Conservation (phyloP, 257 asterid species). For the Paraleonurus japonicus region DNA sequence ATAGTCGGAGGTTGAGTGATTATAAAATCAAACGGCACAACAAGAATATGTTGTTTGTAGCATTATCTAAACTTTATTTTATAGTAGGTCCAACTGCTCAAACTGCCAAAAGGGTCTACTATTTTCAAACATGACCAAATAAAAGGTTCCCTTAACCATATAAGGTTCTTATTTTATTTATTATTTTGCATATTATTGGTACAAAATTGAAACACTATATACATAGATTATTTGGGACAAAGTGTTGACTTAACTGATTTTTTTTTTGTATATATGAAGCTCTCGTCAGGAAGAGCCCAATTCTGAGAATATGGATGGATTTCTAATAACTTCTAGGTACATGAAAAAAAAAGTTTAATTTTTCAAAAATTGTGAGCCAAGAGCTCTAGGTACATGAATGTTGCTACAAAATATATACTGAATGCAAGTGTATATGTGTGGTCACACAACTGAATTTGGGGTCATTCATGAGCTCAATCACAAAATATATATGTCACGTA, state of each 20-base stretch:
- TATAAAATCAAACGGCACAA: background rate
- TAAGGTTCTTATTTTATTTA: background rate
- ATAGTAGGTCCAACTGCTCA: conserved; percentile 23
- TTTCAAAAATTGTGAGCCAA: background rate
- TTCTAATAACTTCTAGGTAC: background rate
- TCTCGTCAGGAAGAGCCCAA: conserved; percentile 1
- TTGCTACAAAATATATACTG: background rate
- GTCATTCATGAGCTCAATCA: conserved; percentile 20
- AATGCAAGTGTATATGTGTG: background rate
- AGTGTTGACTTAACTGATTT: conserved; percentile 10
- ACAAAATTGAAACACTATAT: background rate
- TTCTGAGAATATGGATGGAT: background rate
- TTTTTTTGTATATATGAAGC: background rate
- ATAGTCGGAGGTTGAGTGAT: background rate
- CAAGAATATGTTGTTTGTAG: background rate
- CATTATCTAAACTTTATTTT: conserved; percentile 12
- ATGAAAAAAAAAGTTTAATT: background rate
- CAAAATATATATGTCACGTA: background rate
- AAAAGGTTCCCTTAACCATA: background rate
- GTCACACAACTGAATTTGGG: background rate
- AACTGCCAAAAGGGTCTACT: conserved; percentile 12
- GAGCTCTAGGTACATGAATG: conserved; percentile 21
- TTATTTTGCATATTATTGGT: background rate
- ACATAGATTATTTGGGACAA: background rate
- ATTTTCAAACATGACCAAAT: background rate